Evolutionary conservation across 176 grass and related monocot species (phyloP).

Genomic region (Phyllostachys edulis): DNA sequence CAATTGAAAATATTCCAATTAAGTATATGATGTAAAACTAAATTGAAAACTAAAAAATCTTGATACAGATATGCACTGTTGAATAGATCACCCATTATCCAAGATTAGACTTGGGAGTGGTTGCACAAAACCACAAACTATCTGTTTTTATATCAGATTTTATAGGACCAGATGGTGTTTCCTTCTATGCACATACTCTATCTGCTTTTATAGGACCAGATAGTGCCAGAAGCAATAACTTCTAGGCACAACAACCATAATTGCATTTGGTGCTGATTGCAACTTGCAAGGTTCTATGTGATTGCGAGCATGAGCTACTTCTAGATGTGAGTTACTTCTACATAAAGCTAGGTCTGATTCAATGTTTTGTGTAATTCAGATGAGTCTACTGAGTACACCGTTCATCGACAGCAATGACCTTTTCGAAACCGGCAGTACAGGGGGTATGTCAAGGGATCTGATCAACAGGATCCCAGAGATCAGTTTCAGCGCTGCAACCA

Average conservation of each 20-base stretch:
- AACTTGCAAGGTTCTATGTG: neutral
- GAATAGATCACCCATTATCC: neutral
- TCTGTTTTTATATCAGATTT: constrained; percentile 1
- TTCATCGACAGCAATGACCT: constrained; percentile 68
- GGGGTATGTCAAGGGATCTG: constrained; percentile 54
- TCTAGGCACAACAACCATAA: neutral
- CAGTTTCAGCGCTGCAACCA: constrained; percentile 38
- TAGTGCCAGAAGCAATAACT: neutral
- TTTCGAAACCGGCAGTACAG: constrained; percentile 57
- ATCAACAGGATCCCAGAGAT: constrained; percentile 57
- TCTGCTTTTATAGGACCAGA: constrained; percentile 26
- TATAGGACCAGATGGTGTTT: neutral
- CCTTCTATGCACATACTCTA: constrained; percentile 4
- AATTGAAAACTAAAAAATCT: neutral
- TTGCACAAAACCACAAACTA: neutral
- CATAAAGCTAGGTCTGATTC: constrained; percentile 18
- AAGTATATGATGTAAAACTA: neutral
- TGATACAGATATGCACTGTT: neutral
- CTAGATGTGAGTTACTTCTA: neutral
- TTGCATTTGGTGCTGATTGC: constrained; percentile 14
- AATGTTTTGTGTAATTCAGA: constrained; percentile 46
- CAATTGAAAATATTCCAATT: neutral
- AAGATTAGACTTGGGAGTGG: neutral
- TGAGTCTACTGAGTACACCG: constrained; percentile 56
- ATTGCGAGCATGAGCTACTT: neutral